Evolutionary conservation across 2,329 filamentous ascomycete genomes (phyloP), one percentile per base, ranked within the genome.

Genomic region (Neobulgaria alba): DNA sequence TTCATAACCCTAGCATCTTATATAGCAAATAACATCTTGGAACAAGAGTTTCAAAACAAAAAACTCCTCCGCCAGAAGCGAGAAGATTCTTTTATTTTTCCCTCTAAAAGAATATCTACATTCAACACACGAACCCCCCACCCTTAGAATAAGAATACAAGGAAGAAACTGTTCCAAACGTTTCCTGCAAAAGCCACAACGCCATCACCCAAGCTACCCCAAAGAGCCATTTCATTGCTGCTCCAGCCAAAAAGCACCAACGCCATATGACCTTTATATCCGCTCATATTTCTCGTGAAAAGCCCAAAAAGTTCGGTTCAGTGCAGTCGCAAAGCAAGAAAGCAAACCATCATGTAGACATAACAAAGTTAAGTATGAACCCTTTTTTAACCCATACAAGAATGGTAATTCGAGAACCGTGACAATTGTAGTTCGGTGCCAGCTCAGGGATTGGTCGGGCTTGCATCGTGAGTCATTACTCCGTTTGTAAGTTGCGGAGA

Each of bases 401-500:
- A 26, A 26, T 26, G 12, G 23, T 12, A 26, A 26, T 7, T 7
- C 7, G 23, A 26, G 23, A 26, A 26, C 12, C 12, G n/a, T n/a
- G n/a, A n/a, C 12, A 26, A 26, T 26, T 7, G 23, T 26, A 12
- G 12, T 26, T 26, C n/a, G n/a, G 23, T 26, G 23, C 7, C 12
- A 26, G 23, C 23, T 26, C n/a, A 26, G 12, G 23, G 12, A 7
- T 26, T 7, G 7, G 7, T 26, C 30, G 36, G 29, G 21, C 36
- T 38, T 9, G 29, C 12, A 3, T 38, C 36, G 21, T 17, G 21
- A 5, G 12, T 16, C 15, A 10, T 35, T 26, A 36, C 35, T 3
- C 46, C 46, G 32, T 49, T 49, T 5, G 43, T 36, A 5, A 46
- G 33, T 9, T 36, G 15, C 18, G 36, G 43, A 12, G 37, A 39